Base-by-base conservation (phyloP, 345 rosid species). In the Chamaenerion angustifolium region DNA sequence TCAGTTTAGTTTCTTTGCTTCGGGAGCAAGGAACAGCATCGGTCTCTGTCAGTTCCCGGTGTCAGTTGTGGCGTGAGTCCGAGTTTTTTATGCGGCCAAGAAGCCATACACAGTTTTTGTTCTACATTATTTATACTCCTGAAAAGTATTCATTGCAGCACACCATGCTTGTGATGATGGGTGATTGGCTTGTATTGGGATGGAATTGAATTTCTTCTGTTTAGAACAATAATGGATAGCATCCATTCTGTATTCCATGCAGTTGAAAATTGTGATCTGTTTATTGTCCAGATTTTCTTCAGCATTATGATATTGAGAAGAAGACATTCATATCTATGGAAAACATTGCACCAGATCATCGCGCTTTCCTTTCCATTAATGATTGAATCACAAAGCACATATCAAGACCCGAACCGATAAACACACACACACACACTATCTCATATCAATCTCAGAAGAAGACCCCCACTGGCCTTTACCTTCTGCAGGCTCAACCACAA, bases 401-500 rank as follows among this genome's bases (percentile, higher is more conserved):
- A n/a, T n/a, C n/a, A n/a, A n/a, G n/a, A n/a, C n/a, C n/a, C n/a
- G n/a, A n/a, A n/a, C n/a, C n/a, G n/a, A n/a, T n/a, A n/a, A n/a
- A n/a, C 6, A 15, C 14, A 13, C n/a, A 17, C 14, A 16, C 12
- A 12, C 4, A 9, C 19, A 10, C 9, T 18, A 2, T 45, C 53
- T 1, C 35, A 40, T 8, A 12, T 50, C 52, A 12, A 23, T 55
- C 27, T 8, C 44, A 25, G 58, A 13, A 51, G 11, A 51, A 8
- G 54, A 56, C 55, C 10, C 3, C 31, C 47, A 49, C 76, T 71
- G 68, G n/a, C 56, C 46, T 40, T 56, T 45, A 14, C 27, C 52
- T 9, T 64, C 48, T 4, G 9, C 53, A 57, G 78, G 76, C 66
- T 74, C 74, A 4, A 71, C 48, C 45, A 78, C 63, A 8, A 27